Conservation (phyloP, 805 yeast species). For the Spathaspora sp. region DNA sequence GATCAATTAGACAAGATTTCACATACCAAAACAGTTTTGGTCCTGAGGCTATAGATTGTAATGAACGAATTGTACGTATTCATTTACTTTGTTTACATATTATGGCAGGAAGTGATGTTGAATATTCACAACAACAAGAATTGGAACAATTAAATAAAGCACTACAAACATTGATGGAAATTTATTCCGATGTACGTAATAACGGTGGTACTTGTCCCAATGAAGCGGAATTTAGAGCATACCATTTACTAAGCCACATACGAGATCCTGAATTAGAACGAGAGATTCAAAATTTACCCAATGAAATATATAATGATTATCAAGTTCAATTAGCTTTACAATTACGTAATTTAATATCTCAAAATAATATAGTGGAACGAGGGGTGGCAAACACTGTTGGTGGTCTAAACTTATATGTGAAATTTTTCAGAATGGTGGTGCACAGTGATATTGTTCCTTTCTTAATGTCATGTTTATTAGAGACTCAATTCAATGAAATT, state of each 20-base stretch:
- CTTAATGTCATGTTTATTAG: slow-evolving; percentile 68
- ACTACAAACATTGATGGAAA: slow-evolving; percentile 80
- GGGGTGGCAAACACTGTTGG: slow-evolving; percentile 51
- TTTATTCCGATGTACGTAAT: slow-evolving; percentile 75
- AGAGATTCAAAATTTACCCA: slow-evolving; percentile 66
- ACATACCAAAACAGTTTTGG: slow-evolving; percentile 93
- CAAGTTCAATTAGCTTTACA: slow-evolving; percentile 68
- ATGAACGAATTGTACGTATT: slow-evolving; percentile 85
- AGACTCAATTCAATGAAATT: slow-evolving; percentile 75
- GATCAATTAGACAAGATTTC: slow-evolving; percentile 95
- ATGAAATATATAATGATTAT: slow-evolving; percentile 46
- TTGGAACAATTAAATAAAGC: slow-evolving; percentile 91
- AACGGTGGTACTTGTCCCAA: slow-evolving; percentile 68
- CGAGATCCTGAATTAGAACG: slow-evolving; percentile 84
- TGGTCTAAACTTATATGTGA: slow-evolving; percentile 54
- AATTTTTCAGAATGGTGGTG: slow-evolving; percentile 57
- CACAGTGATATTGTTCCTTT: slow-evolving; percentile 53
- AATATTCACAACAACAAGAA: slow-evolving; percentile 92
- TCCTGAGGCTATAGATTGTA: slow-evolving; percentile 89
- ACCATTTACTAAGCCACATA: slow-evolving; percentile 72
- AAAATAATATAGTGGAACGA: slow-evolving; percentile 55
- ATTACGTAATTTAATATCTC: slow-evolving; percentile 63
- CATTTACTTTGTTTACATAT: slow-evolving; percentile 79
- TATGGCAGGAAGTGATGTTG: slow-evolving; percentile 70
- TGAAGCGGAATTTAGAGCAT: slow-evolving; percentile 92